Evolutionary conservation across 768 basidiomycete species (phyloP).

Genomic region (Austroboletus eburneus): DNA sequence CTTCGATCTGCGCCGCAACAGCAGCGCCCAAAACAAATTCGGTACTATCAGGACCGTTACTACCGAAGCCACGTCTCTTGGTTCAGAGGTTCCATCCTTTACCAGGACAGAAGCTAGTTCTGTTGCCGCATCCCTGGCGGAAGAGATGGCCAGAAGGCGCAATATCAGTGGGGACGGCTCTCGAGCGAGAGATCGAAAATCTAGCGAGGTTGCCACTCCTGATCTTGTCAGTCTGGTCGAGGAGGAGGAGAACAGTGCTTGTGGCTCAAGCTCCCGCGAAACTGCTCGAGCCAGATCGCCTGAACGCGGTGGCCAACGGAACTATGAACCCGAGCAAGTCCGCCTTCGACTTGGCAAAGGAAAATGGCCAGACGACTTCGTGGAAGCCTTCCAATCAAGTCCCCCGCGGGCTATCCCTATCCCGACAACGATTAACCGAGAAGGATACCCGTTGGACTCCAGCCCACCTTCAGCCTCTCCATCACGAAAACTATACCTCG

Average conservation of each 20-base stretch:
- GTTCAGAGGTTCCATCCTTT: constrained; percentile 58
- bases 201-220: constrained; percentile 56
- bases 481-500: constrained; percentile 54
- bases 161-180: constrained; percentile 21
- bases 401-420: constrained; percentile 31
- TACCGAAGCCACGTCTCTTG: constrained; percentile 70
- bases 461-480: constrained; percentile 42
- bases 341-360: constrained; percentile 65
- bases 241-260: constrained; percentile 56
- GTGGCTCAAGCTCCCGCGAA: constrained; percentile 42
- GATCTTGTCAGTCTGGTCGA: constrained; percentile 69
- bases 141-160: constrained; percentile 38
- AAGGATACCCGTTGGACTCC: constrained; percentile 18
- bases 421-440: constrained; percentile 16
- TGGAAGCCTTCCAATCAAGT: constrained; percentile 49
- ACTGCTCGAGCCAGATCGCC: constrained; percentile 21
- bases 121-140: constrained; percentile 48
- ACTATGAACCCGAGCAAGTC: constrained; percentile 29
- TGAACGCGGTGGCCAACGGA: constrained; percentile 18
- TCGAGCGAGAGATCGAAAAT: constrained; percentile 51
- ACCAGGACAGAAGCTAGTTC: constrained; percentile 60
- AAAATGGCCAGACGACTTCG: constrained; percentile 81
- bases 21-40: constrained; percentile 53
- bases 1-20: constrained; percentile 47
- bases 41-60: constrained; percentile 80